Base-by-base conservation (phyloP, 1,139 yeast species). In the Lodderomyces metapsilosis region DNA sequence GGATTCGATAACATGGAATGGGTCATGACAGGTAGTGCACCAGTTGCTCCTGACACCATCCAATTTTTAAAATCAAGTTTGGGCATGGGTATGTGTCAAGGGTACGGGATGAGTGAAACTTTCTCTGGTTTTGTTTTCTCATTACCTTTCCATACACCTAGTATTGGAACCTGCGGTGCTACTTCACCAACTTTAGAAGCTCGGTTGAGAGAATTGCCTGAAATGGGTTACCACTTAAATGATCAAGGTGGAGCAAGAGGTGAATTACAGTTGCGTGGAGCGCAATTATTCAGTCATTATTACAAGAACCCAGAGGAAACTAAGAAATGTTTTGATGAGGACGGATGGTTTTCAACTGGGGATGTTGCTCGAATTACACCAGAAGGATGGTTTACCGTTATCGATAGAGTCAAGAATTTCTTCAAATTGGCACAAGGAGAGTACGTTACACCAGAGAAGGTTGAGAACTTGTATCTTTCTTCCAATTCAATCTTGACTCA, bases 51-150 rank as follows among this genome's bases (percentile, higher is more conserved):
- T 18, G 79, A 76, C 28, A 81, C 88, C 9, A 64, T 82, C 38
- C 61, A 68, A 40, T 84, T 84, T 57, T 62, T 86, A 53, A 80
- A 77, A 55, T 78, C 82, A 11, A 74, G 82, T 2, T 68, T 85
- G 34, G 78, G 77, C 40, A 58, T 76, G 42, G 84, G 84, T 17
- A 56, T 84, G 42, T 59, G 69, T 27, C 91, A 85, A 61, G 94
- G 94, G 17, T 86, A 85, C 57, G 95, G 95, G 1, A 66, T 84
- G 46, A 86, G 94, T 4, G 95, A 86, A 58, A 68, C 86, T 1
- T 80, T 80, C 61, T 86, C 88, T 5, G 91, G 88, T n/a, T 58
- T 79, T 40, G 66, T 76, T 39, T 53, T 76, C 25, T 59, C 5
- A 61, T 54, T 54, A 78, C 77, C 43, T 61, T 75, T 38, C 15